Evolutionary conservation across 352 stramenopile genomes (phyloP), one percentile per base, ranked within the genome.

Genomic region (Globisporangium uncinulatum): DNA sequence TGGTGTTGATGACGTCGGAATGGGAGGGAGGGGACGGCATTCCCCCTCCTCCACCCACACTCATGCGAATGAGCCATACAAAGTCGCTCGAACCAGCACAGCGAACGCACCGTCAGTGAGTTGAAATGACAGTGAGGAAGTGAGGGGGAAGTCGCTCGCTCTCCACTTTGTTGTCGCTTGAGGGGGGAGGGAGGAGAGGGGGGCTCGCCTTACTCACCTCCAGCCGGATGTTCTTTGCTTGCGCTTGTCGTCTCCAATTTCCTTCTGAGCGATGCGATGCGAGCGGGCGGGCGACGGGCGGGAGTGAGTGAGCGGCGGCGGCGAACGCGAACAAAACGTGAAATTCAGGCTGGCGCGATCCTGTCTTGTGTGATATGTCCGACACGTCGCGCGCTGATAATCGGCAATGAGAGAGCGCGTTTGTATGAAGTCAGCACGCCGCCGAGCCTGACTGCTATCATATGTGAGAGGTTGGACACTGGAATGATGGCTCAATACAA

Each of bases 401-500:
- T 41, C 14, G 37, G 24, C 24, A 4, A 29, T 29, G 24, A 29
- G 24, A 29, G 24, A 29, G 24, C 24, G 24, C 24, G 24, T 29
- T 29, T 29, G 24, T 29, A 29, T 29, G 24, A 29, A 29, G 24
- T 29, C 24, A 29, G 24, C 24, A 29, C 24, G 24, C 24, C 24
- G 24, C 24, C 24, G 24, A 29, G 24, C 24, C 24, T 29, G 24
- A 29, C 24, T 29, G 39, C 5, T 6, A 44, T 44, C 14, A 44
- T 1, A 44, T 15, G n/a, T 17, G 39, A 44, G 39, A 17, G 14
- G 15, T 14, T 15, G 39, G 39, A 44, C 39, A n/a, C 14, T 7
- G 62, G 64, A 71, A 56, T 71, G 63, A 67, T 61, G 63, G 63
- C 64, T 51, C 21, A 13, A 31, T 39, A 44, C 39, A 44, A 44